Base-by-base conservation (phyloP, 192 early-diverging fungal genomes). In the Geranomyces variabilis region DNA sequence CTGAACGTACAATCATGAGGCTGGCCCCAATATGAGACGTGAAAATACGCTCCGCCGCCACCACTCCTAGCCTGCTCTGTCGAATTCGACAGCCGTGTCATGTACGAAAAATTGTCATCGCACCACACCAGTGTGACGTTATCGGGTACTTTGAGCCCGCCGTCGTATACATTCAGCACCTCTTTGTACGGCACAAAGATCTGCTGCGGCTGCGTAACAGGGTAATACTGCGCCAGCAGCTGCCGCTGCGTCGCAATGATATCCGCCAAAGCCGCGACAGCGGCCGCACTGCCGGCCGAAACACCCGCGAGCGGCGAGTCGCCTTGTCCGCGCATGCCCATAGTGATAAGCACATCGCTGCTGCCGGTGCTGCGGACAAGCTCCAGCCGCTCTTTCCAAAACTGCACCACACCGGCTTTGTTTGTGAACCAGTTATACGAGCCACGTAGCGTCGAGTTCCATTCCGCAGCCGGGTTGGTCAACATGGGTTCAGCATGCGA, bases 401-500 rank as follows among this genome's bases (percentile, higher is more conserved):
- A 62, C 33, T 26, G 10, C 26, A 34, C 22, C 8, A 62, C 60
- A 22, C 14, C 33, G 33, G 60, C 60, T 22, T 62, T 62, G 59
- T 61, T 69, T 41, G 67, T 61, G 34, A 62, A 64, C 41, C 59
- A 69, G 67, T 61, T 69, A 36, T 24, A 58, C 15, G 21, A 13
- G 7, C 67, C 67, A 45, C 45, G 36, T 12, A 14, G 8, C 6
- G 59, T 24, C 19, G 31, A 3, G 17, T 3, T 60, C 72, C 72
- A 74, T 74, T 74, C 72, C 0, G 30, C 49, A 24, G 67, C 33
- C 15, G 72, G 49, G 63, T 44, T 64, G 36, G 45, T 17, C 44
- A 70, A 33, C 55, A 75, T 55, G 2, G 73, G 73, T 63, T 74
- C 73, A 8, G 48, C 49, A 29, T 75, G 73, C 21, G 71, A 75